These are phyloP conservation scores for Fonsecaea erecta DNA, from an alignment of 2,329 filamentous ascomycete species.

Conservation along the genomic window DNA sequence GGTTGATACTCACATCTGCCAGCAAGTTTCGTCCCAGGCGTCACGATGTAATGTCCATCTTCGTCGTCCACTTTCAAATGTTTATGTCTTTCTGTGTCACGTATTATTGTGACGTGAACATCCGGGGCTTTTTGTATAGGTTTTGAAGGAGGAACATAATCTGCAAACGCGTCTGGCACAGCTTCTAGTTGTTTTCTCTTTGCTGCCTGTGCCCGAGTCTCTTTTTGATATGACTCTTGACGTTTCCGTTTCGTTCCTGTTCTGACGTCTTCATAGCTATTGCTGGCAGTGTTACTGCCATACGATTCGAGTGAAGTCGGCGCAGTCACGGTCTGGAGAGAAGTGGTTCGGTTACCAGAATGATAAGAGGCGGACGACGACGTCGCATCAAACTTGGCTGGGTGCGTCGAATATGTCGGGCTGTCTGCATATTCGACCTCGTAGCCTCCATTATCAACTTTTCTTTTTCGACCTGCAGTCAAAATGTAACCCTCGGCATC, in stretches of 20 bases:
- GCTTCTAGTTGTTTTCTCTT: constrained; percentile 76
- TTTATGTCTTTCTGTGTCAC: constrained; percentile 52
- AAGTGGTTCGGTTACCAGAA: constrained; percentile 83
- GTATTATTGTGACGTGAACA: constrained; percentile 65
- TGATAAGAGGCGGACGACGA: constrained; percentile 69
- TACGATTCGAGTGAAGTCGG: constrained; percentile 81
- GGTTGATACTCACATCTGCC: constrained; percentile 74
- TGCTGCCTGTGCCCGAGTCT: constrained; percentile 74
- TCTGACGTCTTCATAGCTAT: constrained; percentile 67
- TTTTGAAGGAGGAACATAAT: constrained; percentile 83
- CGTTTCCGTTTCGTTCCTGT: constrained; percentile 91
- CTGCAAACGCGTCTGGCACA: constrained; percentile 71
- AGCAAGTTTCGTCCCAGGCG: constrained; percentile 82
- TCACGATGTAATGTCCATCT: constrained; percentile 95
- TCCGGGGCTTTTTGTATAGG: constrained; percentile 89
- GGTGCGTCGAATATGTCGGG: constrained; percentile 73
- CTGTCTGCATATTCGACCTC: constrained; percentile 74
- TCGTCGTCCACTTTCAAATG: constrained; percentile 87
- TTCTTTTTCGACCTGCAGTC: constrained; percentile 64
- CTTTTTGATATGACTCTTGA: constrained; percentile 72
- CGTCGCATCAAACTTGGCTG: constrained; percentile 69
- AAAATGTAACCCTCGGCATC: constrained; percentile 26
- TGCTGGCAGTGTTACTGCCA: constrained; percentile 56
- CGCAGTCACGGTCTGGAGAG: constrained; percentile 77
- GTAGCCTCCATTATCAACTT: constrained; percentile 72